phyloP scores from a whole-genome alignment of 345 rosid species.

The Garcia nutans region DNA sequence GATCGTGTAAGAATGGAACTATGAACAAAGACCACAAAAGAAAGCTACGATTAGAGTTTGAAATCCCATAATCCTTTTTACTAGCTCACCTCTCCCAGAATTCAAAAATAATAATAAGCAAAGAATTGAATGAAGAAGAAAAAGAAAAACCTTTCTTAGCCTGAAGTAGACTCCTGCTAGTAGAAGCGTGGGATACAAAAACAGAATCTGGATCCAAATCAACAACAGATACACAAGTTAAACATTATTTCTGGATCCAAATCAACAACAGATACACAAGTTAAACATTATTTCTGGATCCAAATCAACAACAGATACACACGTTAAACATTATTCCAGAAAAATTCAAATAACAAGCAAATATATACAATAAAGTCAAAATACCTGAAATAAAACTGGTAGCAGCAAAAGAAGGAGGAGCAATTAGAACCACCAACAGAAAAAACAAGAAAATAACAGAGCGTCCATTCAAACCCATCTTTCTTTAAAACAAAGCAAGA shows the following conservation, averaged over 20 bases:
- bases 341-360: not conserved
- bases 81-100: not conserved
- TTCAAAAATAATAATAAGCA: not conserved
- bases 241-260: slow-evolving; percentile 46
- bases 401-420: slow-evolving; percentile 31
- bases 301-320: slow-evolving; percentile 19
- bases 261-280: slow-evolving; percentile 8
- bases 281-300: slow-evolving; percentile 42
- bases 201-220: slow-evolving; percentile 41
- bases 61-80: not conserved
- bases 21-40: not conserved
- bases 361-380: not conserved
- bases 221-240: slow-evolving; percentile 10
- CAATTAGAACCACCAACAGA: slow-evolving; percentile 30
- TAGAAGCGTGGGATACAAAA: slow-evolving; percentile 40
- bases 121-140: not conserved
- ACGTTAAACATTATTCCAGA: not conserved
- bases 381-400: slow-evolving; percentile 47
- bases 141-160: slow-evolving; percentile 54
- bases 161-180: slow-evolving; percentile 60
- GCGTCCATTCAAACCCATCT: slow-evolving; percentile 27
- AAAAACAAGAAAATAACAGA: slow-evolving; percentile 27
- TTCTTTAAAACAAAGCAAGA: not conserved
- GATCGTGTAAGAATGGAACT: slow-evolving; percentile 5
- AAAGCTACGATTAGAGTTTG: not conserved